phyloP scores from a whole-genome alignment of 768 basidiomycete genomes.

The Leccinellum albellum region DNA sequence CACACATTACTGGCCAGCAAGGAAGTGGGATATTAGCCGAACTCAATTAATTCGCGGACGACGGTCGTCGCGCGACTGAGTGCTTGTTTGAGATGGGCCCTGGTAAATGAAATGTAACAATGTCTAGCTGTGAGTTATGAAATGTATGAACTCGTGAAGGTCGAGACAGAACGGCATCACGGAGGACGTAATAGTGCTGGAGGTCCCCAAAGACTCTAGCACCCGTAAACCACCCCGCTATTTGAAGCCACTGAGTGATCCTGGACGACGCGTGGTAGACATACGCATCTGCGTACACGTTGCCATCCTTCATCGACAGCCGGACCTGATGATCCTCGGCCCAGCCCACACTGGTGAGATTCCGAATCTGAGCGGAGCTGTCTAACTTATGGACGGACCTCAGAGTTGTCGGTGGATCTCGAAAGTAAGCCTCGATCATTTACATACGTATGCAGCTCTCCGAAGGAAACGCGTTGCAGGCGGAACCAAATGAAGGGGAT shows the following conservation, averaged over 20 bases:
- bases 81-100: constrained; percentile 27
- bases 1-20: constrained; percentile 28
- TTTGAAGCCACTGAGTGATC: constrained; percentile 12
- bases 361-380: constrained; percentile 30
- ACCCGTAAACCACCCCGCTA: constrained; percentile 22
- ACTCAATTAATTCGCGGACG: constrained; percentile 32
- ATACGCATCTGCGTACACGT: constrained; percentile 24
- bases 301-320: constrained; percentile 16
- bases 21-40: constrained; percentile 29
- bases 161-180: constrained; percentile 24
- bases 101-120: constrained; percentile 31
- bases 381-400: constrained; percentile 31
- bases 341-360: constrained; percentile 24
- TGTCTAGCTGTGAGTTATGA: constrained; percentile 27
- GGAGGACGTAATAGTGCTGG: constrained; percentile 29
- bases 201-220: constrained; percentile 21
- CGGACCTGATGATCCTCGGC: constrained; percentile 33
- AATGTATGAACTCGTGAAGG: constrained; percentile 24
- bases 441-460: constrained; percentile 22
- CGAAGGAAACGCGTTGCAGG: constrained; percentile 20
- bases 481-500: constrained; percentile 14
- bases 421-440: constrained; percentile 22
- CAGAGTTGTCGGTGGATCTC: constrained; percentile 25
- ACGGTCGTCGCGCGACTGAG: constrained; percentile 22
- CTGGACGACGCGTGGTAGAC: constrained; percentile 24